A percentile compares a stretch with the other conserved stretches of the same genome.
phyloP scores from a whole-genome alignment of 805 yeast species.

The Myxozyma mucilagina region DNA sequence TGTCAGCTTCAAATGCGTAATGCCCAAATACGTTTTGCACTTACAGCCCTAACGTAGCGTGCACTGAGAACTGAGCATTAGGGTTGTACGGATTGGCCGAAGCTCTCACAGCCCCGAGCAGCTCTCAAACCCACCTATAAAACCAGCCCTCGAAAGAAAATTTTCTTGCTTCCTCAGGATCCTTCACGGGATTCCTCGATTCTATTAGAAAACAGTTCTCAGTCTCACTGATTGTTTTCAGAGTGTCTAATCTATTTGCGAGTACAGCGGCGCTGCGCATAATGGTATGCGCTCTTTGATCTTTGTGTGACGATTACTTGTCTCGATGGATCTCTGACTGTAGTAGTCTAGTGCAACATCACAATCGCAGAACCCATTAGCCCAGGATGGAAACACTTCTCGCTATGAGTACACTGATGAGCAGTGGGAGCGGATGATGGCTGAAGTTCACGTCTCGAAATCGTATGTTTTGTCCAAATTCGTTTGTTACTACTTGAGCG shows the following conservation, averaged over 20 bases:
- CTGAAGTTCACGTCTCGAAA: constrained; percentile 34
- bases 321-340: not conserved
- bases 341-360: constrained; percentile 12
- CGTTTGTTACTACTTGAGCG: not conserved
- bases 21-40: no score
- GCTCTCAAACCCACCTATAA: no score
- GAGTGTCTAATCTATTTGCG: constrained; percentile 11
- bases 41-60: no score
- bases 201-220: no score
- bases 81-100: no score
- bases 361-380: not conserved
- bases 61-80: no score
- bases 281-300: constrained; percentile 8
- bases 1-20: no score
- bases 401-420: constrained; percentile 30
- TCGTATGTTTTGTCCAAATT: constrained; percentile 11
- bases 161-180: not conserved
- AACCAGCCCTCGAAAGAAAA: not conserved
- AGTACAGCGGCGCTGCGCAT: constrained; percentile 6
- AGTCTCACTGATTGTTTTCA: not conserved
- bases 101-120: no score
- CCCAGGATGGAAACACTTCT: not conserved
- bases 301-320: not conserved
- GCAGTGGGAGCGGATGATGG: constrained; percentile 37
- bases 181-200: no score